Percentiles rank a stretch among this genome's conserved stretches.
These are phyloP conservation scores for Phytophthora fragariaefolia DNA, from an alignment of 352 stramenopile genomes.

Conservation along the genomic window DNA sequence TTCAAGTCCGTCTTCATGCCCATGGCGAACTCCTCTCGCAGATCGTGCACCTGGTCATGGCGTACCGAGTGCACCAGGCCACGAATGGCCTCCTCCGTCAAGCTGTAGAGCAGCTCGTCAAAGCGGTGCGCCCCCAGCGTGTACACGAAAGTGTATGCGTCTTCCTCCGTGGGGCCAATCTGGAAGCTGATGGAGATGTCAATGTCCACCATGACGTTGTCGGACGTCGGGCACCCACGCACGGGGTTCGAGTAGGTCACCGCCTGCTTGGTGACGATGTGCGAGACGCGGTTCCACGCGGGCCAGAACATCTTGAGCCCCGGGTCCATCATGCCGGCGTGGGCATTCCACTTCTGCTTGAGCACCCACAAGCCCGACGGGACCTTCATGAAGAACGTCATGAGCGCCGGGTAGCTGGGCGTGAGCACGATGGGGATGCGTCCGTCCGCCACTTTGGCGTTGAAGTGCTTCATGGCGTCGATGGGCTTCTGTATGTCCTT, in stretches of 20 bases:
- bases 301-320: constrained; percentile 83
- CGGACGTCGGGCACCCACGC: constrained; percentile 73
- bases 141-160: constrained; percentile 88
- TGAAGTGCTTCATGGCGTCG: constrained; percentile 65
- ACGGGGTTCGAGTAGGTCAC: constrained; percentile 84
- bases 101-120: constrained; percentile 82
- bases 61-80: constrained; percentile 82
- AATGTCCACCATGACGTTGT: constrained; percentile 92
- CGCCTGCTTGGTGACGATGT: constrained; percentile 88
- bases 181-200: constrained; percentile 91
- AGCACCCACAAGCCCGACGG: constrained; percentile 81
- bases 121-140: constrained; percentile 83
- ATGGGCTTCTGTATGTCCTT: constrained; percentile 60
- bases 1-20: constrained; percentile 89
- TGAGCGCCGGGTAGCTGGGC: constrained; percentile 57
- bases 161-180: constrained; percentile 79
- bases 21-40: constrained; percentile 81
- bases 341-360: constrained; percentile 87
- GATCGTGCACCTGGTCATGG: constrained; percentile 84
- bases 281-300: constrained; percentile 81
- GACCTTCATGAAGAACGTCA: constrained; percentile 62
- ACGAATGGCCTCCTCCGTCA: constrained; percentile 81
- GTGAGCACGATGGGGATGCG: constrained; percentile 74
- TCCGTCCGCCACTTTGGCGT: constrained; percentile 55
- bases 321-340: constrained; percentile 79